phyloP scores from a whole-genome alignment of 257 asterid species.

The Penstemon eatonii region DNA sequence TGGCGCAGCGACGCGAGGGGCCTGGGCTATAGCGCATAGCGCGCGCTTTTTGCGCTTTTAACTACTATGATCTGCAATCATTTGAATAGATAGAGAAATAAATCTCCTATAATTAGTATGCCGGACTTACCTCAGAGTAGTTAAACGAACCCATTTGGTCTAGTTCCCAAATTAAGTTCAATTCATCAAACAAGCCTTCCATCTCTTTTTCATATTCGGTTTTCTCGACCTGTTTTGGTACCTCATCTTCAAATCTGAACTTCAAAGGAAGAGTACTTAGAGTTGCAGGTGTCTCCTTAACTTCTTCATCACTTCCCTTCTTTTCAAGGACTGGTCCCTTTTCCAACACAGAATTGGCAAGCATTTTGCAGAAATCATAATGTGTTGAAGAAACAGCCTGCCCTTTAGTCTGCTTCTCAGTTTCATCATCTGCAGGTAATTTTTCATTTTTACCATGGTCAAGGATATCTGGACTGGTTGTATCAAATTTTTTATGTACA shows the following conservation, averaged over 20 bases:
- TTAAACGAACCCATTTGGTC: slow-evolving; percentile 15
- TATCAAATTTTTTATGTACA: not conserved
- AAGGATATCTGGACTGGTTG: not conserved
- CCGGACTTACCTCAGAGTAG: slow-evolving; percentile 31
- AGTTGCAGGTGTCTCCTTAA: slow-evolving; percentile 1
- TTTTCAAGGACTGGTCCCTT: slow-evolving; percentile 12
- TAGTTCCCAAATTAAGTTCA: slow-evolving; percentile 6
- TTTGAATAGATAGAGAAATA: not conserved
- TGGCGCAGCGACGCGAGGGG: no score
- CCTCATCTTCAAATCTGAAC: slow-evolving; percentile 52
- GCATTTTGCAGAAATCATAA: slow-evolving; percentile 26
- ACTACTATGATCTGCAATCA: not conserved
- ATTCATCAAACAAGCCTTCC: slow-evolving; percentile 39
- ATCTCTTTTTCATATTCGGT: slow-evolving; percentile 37
- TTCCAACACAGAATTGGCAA: slow-evolving; percentile 37
- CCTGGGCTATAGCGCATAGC: no score
- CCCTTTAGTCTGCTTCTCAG: slow-evolving; percentile 4
- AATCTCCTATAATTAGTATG: slow-evolving; percentile 8
- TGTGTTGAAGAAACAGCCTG: slow-evolving; percentile 6
- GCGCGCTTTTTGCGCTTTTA: no score
- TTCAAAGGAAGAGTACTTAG: slow-evolving; percentile 34
- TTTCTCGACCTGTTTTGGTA: slow-evolving; percentile 33
- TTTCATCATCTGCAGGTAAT: not conserved
- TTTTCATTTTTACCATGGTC: not conserved
- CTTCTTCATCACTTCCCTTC: slow-evolving; percentile 20